Base-by-base conservation (phyloP, 148 eudicot species). In the Arctostaphylos glauca region DNA sequence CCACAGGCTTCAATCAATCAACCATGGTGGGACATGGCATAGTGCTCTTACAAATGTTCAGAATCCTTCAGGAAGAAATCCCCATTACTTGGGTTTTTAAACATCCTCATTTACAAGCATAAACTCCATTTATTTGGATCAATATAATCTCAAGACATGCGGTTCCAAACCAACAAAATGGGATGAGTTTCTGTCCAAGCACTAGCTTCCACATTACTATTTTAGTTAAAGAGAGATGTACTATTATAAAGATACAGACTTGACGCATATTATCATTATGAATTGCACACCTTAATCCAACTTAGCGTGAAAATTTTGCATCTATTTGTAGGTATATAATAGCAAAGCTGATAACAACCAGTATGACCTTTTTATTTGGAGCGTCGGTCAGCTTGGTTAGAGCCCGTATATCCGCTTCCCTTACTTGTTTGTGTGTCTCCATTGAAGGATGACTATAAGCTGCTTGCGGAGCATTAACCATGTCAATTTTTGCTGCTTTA, bases 361-460 rank as follows among this genome's bases (percentile, higher is more conserved):
- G 53, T 19, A 77, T 77, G 50, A 78, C 81, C 81, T 78, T 59
- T 59, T 78, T 59, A 21, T 78, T 59, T 44, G 64, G 70, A 44
- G 70, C 70, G 14, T 50, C 13, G 23, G 56, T 48, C 47, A 48
- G 60, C n/a, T 67, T 56, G 67, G 82, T 14, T 23, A 67, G 75
- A 80, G 75, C 48, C 47, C 48, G 13, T 23, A 67, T 9, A 50
- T 80, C 60, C 31, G 75, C 75, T 80, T 80, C 82, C 82, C 49
- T 80, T 46, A 21, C 72, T 44, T 62, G n/a, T 18, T 44, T 21
- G 38, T 50, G 58, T 38, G 46, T 75, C 74, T 25, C 60, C 13
- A 23, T 19, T 15, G 6, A 44, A 78, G 70, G 81, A 58, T 78
- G 31, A 78, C 52, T 12, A 78, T 46, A 43, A 41, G 16, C 43